These are phyloP conservation scores for Apiospora arundinis DNA, from an alignment of 2,329 filamentous ascomycete species.

Conservation along the genomic window DNA sequence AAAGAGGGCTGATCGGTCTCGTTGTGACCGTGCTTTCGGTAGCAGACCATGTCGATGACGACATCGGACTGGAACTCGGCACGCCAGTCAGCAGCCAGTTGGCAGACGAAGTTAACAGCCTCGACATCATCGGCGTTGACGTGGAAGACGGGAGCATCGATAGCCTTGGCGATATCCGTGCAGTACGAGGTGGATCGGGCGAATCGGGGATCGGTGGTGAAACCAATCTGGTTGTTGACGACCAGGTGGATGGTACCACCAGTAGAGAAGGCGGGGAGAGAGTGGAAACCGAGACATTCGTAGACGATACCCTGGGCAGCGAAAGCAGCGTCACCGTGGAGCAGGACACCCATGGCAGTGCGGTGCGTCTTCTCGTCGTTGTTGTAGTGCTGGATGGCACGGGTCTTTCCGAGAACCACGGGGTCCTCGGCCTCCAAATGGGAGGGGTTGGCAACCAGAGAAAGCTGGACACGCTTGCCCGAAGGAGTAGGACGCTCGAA, in stretches of 20 bases:
- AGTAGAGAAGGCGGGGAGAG: constrained; percentile 93
- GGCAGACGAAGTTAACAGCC: constrained; percentile 97
- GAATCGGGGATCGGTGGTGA: constrained; percentile 97
- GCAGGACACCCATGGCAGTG: constrained; percentile 91
- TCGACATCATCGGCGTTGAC: constrained; percentile 99
- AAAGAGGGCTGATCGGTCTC: constrained; percentile 99
- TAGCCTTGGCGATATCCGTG: constrained; percentile 98
- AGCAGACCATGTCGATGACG: constrained; percentile 97
- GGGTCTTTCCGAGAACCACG: constrained; percentile 95
- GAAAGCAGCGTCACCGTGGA: constrained; percentile 97
- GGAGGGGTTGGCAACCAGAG: constrained; percentile 96
- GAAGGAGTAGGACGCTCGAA: constrained; percentile 98
- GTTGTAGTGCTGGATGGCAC: constrained; percentile 99
- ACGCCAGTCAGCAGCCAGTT: constrained; percentile 96
- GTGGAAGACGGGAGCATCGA: constrained; percentile 98
- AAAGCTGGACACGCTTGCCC: constrained; percentile 98
- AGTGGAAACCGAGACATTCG: constrained; percentile 97
- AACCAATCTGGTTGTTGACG: constrained; percentile 99
- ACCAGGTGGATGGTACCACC: constrained; percentile 96
- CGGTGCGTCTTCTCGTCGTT: constrained; percentile 89
- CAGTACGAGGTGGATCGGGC: constrained; percentile 98
- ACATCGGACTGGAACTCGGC: constrained; percentile 99
- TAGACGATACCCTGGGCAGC: constrained; percentile 97
- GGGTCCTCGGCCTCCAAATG: constrained; percentile 98
- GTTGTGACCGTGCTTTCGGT: constrained; percentile 98